phyloP scores from a whole-genome alignment of 2,329 filamentous ascomycete species.

The Rhynchosporium agropyri region DNA sequence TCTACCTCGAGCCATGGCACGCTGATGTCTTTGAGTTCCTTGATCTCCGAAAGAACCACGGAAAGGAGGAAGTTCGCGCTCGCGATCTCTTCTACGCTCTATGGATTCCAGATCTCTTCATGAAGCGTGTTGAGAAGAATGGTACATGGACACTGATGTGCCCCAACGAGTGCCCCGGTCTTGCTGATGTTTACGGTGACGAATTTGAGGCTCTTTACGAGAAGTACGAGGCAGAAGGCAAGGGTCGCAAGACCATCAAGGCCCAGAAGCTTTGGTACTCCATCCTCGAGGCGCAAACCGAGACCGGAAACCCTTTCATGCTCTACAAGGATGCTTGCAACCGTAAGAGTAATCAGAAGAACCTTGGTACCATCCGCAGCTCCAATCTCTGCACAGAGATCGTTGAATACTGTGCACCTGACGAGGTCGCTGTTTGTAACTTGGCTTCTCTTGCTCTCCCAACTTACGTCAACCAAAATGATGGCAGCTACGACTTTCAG shows the following conservation, averaged over 20 bases:
- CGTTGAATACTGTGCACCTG: constrained; percentile 93
- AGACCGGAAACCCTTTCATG: constrained; percentile 99
- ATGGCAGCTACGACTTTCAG: constrained; percentile 89
- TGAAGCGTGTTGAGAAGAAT: constrained; percentile 99
- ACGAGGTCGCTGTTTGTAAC: constrained; percentile 99
- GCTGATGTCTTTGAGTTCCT: constrained; percentile 97
- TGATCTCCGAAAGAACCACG: constrained; percentile 98
- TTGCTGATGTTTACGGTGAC: constrained; percentile 95
- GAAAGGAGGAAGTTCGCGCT: constrained; percentile 96
- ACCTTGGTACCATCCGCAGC: constrained; percentile 95
- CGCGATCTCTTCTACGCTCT: constrained; percentile 97
- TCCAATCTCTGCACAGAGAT: constrained; percentile 99
- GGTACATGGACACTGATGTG: constrained; percentile 98
- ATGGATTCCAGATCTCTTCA: constrained; percentile 99
- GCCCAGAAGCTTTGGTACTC: constrained; percentile 99
- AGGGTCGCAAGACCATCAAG: constrained; percentile 88
- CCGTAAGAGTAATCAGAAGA: constrained; percentile 99
- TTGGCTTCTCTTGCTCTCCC: constrained; percentile 92
- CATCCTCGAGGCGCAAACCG: constrained; percentile 95
- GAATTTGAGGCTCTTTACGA: constrained; percentile 96
- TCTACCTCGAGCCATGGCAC: constrained; percentile 99
- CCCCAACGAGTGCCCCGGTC: constrained; percentile 91
- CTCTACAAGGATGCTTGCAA: constrained; percentile 99
- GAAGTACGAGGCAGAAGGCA: constrained; percentile 84
- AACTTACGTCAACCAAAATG: constrained; percentile 83